Percentiles rank a stretch among this genome's conserved stretches.
phyloP scores from a whole-genome alignment of 192 early-diverging fungal species.

The Jimgerdemannia lactiflua region DNA sequence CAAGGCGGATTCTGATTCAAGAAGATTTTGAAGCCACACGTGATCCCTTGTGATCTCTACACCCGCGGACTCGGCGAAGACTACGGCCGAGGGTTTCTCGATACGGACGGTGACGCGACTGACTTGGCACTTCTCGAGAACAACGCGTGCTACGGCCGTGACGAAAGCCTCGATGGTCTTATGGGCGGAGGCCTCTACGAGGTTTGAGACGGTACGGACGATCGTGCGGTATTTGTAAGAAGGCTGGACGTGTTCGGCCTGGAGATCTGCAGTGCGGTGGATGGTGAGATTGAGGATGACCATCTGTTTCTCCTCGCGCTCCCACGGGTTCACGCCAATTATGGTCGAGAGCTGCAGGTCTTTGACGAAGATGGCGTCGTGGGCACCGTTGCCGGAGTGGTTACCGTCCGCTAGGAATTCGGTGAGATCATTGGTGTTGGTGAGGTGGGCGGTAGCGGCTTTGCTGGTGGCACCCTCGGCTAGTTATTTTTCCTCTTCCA shows the following conservation, averaged over 20 bases:
- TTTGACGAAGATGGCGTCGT: slow-evolving; percentile 87
- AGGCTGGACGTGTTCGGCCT: slow-evolving; percentile 61
- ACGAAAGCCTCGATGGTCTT: slow-evolving; percentile 96
- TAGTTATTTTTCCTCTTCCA: slow-evolving; percentile 9
- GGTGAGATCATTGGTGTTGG: slow-evolving; percentile 30
- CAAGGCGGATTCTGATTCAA: slow-evolving; percentile 36
- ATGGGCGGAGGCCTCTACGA: slow-evolving; percentile 85
- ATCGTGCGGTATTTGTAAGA: slow-evolving; percentile 89
- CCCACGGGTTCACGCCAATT: slow-evolving; percentile 96
- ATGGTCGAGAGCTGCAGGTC: slow-evolving; percentile 80
- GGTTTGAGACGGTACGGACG: slow-evolving; percentile 68
- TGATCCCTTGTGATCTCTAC: slow-evolving; percentile 85
- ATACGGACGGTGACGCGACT: slow-evolving; percentile 86
- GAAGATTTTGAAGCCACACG: slow-evolving; percentile 19
- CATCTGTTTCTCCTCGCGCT: slow-evolving; percentile 90
- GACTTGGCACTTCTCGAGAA: slow-evolving; percentile 77
- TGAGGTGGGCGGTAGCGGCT: no score
- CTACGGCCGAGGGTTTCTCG: slow-evolving; percentile 92
- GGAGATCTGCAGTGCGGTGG: slow-evolving; percentile 31
- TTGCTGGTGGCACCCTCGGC: slow-evolving; percentile 34
- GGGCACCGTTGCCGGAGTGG: slow-evolving; percentile 35
- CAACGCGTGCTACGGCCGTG: slow-evolving; percentile 75
- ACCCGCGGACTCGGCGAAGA: slow-evolving; percentile 87
- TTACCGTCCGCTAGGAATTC: slow-evolving; percentile 29
- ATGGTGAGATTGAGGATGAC: slow-evolving; percentile 81